Conservation (phyloP, 2,329 filamentous ascomycete genomes). For the Trichoderma asperellum region DNA sequence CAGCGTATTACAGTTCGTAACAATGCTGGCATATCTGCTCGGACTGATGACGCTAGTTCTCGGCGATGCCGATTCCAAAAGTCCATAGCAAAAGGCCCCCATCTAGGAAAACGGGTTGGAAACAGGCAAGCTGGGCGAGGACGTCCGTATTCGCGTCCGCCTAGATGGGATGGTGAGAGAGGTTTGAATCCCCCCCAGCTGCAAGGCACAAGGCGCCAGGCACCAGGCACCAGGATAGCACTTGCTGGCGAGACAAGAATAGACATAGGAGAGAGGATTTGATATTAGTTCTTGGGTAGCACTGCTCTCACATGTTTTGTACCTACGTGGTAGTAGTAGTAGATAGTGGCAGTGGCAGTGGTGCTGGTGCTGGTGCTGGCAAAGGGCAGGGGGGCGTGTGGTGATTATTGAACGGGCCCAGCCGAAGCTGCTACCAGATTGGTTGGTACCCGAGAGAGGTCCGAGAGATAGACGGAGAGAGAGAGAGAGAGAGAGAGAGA, state of each 20-base stretch:
- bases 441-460: slow-evolving; percentile 5
- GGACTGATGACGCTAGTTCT: slow-evolving; percentile 1
- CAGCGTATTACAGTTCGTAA: not conserved
- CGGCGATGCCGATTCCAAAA: slow-evolving; percentile 23
- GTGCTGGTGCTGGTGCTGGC: not conserved
- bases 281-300: not conserved
- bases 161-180: not conserved
- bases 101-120: not conserved
- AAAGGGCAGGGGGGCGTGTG: not conserved
- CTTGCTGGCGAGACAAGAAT: not conserved
- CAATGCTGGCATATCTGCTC: not conserved
- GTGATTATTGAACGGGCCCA: not conserved
- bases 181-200: not conserved
- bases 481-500: not conserved
- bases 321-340: not conserved
- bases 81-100: not conserved
- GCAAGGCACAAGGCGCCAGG: slow-evolving; percentile 24
- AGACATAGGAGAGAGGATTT: not conserved
- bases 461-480: not conserved
- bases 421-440: not conserved
- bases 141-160: slow-evolving; percentile 1
- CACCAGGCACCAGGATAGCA: slow-evolving; percentile 3
- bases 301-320: not conserved
- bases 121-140: not conserved
- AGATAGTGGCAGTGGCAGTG: not conserved